phyloP scores from a whole-genome alignment of 306 rosid genomes.

The Boehmeria nivea region DNA sequence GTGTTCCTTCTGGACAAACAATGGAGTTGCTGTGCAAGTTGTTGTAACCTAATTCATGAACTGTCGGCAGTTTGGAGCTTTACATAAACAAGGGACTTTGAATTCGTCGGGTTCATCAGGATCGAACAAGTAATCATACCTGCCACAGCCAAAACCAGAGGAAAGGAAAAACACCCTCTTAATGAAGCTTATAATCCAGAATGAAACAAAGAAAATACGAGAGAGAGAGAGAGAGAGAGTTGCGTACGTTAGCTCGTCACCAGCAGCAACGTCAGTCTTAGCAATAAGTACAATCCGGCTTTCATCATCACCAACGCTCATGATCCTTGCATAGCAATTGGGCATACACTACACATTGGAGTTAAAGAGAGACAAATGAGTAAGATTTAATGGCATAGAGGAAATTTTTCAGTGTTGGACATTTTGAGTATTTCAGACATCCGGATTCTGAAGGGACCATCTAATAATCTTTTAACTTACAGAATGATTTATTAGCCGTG shows the following conservation, averaged over 20 bases:
- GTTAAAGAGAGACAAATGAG: not conserved
- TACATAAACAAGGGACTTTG: slow-evolving; percentile 98
- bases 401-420: not conserved
- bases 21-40: slow-evolving; percentile 42
- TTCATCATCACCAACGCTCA: slow-evolving; percentile 96
- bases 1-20: slow-evolving; percentile 81
- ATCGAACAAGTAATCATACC: slow-evolving; percentile 97
- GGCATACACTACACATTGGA: slow-evolving; percentile 72
- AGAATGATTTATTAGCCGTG: slow-evolving; percentile 94
- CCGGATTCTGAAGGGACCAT: not conserved
- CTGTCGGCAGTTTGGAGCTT: slow-evolving; percentile 87
- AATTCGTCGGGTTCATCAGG: slow-evolving; percentile 93
- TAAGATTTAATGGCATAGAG: not conserved
- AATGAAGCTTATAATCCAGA: not conserved
- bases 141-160: slow-evolving; percentile 18
- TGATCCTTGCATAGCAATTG: slow-evolving; percentile 98
- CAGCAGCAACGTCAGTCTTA: slow-evolving; percentile 64
- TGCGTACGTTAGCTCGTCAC: slow-evolving; percentile 83
- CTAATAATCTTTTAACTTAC: slow-evolving; percentile 39
- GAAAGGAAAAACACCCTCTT: not conserved
- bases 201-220: not conserved
- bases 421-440: not conserved
- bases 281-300: slow-evolving; percentile 97
- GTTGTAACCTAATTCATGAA: slow-evolving; percentile 83
- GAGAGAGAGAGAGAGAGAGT: not conserved